A percentile compares a stretch with the other conserved stretches of the same genome.
These are phyloP conservation scores for Eleusine indica DNA, from an alignment of 176 grass and related monocot genomes.

Conservation along the genomic window DNA sequence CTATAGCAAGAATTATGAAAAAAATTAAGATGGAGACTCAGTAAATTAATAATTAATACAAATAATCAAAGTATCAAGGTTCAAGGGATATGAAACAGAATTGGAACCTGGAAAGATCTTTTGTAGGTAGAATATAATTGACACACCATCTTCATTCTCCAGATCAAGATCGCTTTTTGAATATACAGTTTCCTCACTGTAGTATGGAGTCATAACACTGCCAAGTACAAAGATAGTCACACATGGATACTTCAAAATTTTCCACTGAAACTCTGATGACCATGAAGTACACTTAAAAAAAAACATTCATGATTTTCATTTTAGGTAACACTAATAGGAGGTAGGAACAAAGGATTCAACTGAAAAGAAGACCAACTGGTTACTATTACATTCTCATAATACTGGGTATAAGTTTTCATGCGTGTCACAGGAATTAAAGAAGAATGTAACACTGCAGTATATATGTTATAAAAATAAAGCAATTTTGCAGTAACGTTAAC, in stretches of 20 bases:
- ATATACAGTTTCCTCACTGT: conserved; percentile 96
- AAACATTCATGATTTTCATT: neutral
- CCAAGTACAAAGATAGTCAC: conserved; percentile 33
- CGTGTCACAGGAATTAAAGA: neutral
- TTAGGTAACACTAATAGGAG: neutral
- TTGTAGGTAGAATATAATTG: conserved; percentile 99
- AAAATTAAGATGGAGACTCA: neutral
- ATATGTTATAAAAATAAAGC: conserved; percentile 25
- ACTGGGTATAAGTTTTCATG: neutral
- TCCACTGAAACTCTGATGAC: conserved; percentile 25
- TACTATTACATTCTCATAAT: conserved; percentile 5
- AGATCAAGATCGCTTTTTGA: conserved; percentile 95
- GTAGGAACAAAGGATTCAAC: conserved; percentile 14
- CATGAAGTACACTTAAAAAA: conserved; percentile 31
- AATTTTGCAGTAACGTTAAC: neutral
- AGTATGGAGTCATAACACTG: conserved; percentile 99
- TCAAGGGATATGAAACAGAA: conserved; percentile 33
- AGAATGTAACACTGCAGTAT: conserved; percentile 5
- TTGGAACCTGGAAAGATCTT: conserved; percentile 92
- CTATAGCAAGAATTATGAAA: conserved; percentile 51
- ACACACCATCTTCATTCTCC: conserved; percentile 98
- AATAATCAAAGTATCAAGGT: neutral
- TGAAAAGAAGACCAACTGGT: conserved; percentile 12
- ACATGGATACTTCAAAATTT: conserved; percentile 26
- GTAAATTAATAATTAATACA: neutral